These are phyloP conservation scores for Phylloporus sp. DNA, from an alignment of 768 basidiomycete genomes.

Conservation along the genomic window DNA sequence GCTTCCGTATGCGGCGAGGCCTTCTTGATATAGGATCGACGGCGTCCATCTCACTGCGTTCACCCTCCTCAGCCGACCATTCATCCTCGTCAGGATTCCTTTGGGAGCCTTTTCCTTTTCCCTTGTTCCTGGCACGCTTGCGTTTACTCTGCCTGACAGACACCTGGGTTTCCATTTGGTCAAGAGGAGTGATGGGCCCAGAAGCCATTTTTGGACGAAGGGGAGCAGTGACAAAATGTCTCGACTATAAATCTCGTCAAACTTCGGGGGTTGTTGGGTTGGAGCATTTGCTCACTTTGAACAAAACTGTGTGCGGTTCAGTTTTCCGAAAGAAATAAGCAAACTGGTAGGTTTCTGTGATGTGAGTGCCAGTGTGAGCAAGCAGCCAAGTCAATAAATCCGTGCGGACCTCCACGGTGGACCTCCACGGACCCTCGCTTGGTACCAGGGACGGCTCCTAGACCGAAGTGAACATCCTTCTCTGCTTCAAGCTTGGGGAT, in stretches of 20 bases:
- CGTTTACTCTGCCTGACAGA: slow-evolving; percentile 10
- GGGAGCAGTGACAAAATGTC: slow-evolving; percentile 38
- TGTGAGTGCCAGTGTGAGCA: slow-evolving; percentile 3
- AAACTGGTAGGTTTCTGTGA: slow-evolving; percentile 80
- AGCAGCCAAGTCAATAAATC: neutral
- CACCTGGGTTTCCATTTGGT: slow-evolving; percentile 11
- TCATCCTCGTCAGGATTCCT: slow-evolving; percentile 26
- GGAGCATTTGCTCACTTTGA: slow-evolving; percentile 57
- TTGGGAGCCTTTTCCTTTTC: slow-evolving; percentile 29
- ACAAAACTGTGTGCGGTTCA: slow-evolving; percentile 74
- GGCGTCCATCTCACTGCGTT: slow-evolving; percentile 15
- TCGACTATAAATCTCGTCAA: slow-evolving; percentile 31
- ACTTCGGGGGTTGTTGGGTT: neutral
- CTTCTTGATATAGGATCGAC: slow-evolving; percentile 8
- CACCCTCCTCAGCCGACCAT: slow-evolving; percentile 17
- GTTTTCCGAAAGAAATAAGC: slow-evolving; percentile 85
- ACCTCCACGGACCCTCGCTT: slow-evolving; percentile 78
- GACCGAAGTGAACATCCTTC: slow-evolving; percentile 40
- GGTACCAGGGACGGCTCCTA: slow-evolving; percentile 39
- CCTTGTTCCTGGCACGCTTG: slow-evolving; percentile 41
- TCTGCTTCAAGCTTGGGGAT: slow-evolving; percentile 64
- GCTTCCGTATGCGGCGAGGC: slow-evolving; percentile 32
- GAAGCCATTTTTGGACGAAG: slow-evolving; percentile 18
- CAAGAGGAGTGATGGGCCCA: slow-evolving; percentile 6
- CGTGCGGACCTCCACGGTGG: slow-evolving; percentile 67